Evolutionary conservation across 1,284 basidiomycete species (phyloP).

Genomic region (Ceratobasidium sp.): DNA sequence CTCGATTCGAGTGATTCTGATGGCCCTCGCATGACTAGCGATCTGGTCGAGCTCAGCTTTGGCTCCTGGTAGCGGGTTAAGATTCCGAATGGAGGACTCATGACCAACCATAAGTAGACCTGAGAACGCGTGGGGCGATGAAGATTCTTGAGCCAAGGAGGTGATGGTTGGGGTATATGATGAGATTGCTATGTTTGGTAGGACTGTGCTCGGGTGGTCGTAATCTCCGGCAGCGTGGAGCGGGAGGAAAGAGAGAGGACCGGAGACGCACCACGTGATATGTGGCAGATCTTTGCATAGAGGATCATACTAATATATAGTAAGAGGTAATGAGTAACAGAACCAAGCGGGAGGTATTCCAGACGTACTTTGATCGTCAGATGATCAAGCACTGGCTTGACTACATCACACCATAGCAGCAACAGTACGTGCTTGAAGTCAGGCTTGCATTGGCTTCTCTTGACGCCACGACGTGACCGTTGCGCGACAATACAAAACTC

Average conservation of each 20-base stretch:
- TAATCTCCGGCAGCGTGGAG: slow-evolving; percentile 18
- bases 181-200: background rate
- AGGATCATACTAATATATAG: background rate
- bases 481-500: no score
- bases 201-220: background rate
- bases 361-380: background rate
- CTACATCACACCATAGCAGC: background rate
- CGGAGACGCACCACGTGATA: slow-evolving; percentile 10
- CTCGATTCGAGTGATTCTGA: background rate
- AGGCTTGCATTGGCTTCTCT: background rate
- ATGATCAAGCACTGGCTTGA: background rate
- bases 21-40: background rate
- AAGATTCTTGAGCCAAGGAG: background rate
- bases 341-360: background rate
- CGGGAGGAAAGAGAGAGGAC: background rate
- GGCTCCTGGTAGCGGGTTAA: background rate
- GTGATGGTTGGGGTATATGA: slow-evolving; percentile 6
- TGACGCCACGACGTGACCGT: no score
- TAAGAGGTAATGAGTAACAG: no score
- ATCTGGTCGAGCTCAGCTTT: background rate
- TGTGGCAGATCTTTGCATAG: background rate
- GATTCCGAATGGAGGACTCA: background rate
- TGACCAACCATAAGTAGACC: slow-evolving; percentile 2
- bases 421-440: background rate
- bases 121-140: background rate